These are phyloP conservation scores for Thalia dealbata DNA, from an alignment of 176 grass and related monocot genomes.

Conservation along the genomic window DNA sequence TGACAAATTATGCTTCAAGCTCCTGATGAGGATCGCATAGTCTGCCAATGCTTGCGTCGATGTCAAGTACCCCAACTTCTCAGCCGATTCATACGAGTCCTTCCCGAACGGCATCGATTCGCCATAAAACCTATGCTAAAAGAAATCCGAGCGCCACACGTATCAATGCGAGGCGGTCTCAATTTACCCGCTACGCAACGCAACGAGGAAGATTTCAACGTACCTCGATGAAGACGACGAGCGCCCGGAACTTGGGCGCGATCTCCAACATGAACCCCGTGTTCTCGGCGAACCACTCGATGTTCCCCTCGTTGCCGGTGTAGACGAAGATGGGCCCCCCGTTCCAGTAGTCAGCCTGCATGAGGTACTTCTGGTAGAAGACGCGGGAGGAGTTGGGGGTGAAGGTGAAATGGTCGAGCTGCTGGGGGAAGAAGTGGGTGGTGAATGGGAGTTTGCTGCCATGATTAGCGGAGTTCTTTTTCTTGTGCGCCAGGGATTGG, in stretches of 20 bases:
- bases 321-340: constrained; percentile 63
- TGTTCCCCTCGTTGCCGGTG: constrained; percentile 79
- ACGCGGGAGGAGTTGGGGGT: constrained; percentile 42
- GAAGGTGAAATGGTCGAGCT: constrained; percentile 98
- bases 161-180: not conserved
- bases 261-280: constrained; percentile 90
- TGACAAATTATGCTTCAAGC: constrained; percentile 72
- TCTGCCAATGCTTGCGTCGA: constrained; percentile 95
- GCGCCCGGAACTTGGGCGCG: constrained; percentile 58
- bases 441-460: constrained; percentile 31
- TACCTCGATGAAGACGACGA: constrained; percentile 96
- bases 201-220: too few relatives aligned
- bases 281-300: constrained; percentile 77
- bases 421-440: constrained; percentile 71
- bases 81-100: constrained; percentile 44
- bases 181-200: not conserved
- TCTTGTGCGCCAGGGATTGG: not conserved
- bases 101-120: constrained; percentile 89
- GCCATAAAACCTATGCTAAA: constrained; percentile 90
- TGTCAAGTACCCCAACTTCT: constrained; percentile 69
- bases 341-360: constrained; percentile 72
- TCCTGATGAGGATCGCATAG: constrained; percentile 71
- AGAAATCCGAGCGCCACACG: not conserved
- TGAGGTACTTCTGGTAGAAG: constrained; percentile 83
- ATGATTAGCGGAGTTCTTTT: not conserved